These are phyloP conservation scores for Citrus mangshanensis DNA, from an alignment of 345 rosid species.

Conservation along the genomic window DNA sequence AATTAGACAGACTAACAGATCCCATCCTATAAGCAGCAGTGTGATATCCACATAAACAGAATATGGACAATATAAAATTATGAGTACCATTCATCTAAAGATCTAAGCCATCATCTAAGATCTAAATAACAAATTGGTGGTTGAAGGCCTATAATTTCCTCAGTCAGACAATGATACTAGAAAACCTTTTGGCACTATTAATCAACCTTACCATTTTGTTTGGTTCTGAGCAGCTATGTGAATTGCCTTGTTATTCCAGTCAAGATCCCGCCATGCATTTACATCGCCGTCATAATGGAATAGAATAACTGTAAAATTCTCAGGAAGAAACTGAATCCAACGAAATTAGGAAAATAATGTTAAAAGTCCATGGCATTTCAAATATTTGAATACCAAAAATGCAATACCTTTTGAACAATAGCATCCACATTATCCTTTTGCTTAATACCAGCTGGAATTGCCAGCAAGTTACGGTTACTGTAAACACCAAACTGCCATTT, in stretches of 20 bases:
- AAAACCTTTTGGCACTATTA: background rate
- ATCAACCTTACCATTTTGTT: slow-evolving; percentile 70
- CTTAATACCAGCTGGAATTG: slow-evolving; percentile 89
- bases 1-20: background rate
- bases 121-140: background rate
- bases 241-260: slow-evolving; percentile 73
- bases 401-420: slow-evolving; percentile 71
- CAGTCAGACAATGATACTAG: background rate
- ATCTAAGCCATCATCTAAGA: background rate
- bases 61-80: background rate
- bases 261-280: slow-evolving; percentile 80
- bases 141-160: no score
- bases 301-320: slow-evolving; percentile 77
- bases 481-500: slow-evolving; percentile 36
- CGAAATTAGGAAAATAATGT: slow-evolving; percentile 33
- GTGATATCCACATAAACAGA: background rate
- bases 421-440: slow-evolving; percentile 72
- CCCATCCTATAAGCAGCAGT: background rate
- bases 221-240: slow-evolving; percentile 95
- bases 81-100: slow-evolving; percentile 3
- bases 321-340: slow-evolving; percentile 87
- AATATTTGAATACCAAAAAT: slow-evolving; percentile 12
- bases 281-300: slow-evolving; percentile 93
- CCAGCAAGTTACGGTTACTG: slow-evolving; percentile 59
- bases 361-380: background rate